A percentile compares a stretch with the other conserved stretches of the same genome.
Evolutionary conservation across 176 grass and related monocot species (phyloP).

Genomic region (Ananas comosus): DNA sequence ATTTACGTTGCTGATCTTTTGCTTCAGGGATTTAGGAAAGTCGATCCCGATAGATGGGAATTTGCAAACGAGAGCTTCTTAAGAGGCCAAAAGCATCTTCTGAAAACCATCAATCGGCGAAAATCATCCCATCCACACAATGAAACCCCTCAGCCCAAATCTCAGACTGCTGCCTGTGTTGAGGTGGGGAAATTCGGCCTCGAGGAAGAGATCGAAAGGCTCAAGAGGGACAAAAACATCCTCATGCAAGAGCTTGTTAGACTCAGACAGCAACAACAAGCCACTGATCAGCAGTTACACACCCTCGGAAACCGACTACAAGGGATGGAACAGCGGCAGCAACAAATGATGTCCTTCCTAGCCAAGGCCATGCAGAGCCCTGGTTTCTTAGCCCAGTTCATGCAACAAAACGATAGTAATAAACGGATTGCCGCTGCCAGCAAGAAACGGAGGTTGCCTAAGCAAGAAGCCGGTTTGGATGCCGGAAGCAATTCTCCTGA

Average conservation of each 20-base stretch:
- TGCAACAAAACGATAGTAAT: slow-evolving; percentile 81
- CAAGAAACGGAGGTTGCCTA: slow-evolving; percentile 79
- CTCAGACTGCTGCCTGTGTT: slow-evolving; percentile 39
- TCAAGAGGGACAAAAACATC: slow-evolving; percentile 72
- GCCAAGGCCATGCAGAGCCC: slow-evolving; percentile 83
- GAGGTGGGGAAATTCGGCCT: slow-evolving; percentile 73
- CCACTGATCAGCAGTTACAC: slow-evolving; percentile 52
- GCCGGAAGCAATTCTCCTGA: slow-evolving; percentile 32
- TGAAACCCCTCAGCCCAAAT: slow-evolving; percentile 26
- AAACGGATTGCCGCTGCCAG: slow-evolving; percentile 45
- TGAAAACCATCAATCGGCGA: slow-evolving; percentile 60
- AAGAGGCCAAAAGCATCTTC: slow-evolving; percentile 64
- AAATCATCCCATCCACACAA: slow-evolving; percentile 34
- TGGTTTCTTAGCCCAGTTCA: slow-evolving; percentile 75
- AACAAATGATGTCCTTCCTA: slow-evolving; percentile 95
- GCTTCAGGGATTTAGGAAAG: slow-evolving; percentile 79
- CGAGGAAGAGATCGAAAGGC: slow-evolving; percentile 66
- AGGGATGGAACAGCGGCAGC: slow-evolving; percentile 76
- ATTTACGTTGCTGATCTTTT: slow-evolving; percentile 13
- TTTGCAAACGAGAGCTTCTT: slow-evolving; percentile 80
- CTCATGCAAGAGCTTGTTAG: slow-evolving; percentile 76
- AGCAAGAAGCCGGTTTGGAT: slow-evolving; percentile 44
- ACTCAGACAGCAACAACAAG: slow-evolving; percentile 65
- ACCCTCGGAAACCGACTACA: slow-evolving; percentile 46
- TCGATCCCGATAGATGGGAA: slow-evolving; percentile 82